Conservation (phyloP, 2,329 filamentous ascomycete species). For the Neofusicoccum sp. region DNA sequence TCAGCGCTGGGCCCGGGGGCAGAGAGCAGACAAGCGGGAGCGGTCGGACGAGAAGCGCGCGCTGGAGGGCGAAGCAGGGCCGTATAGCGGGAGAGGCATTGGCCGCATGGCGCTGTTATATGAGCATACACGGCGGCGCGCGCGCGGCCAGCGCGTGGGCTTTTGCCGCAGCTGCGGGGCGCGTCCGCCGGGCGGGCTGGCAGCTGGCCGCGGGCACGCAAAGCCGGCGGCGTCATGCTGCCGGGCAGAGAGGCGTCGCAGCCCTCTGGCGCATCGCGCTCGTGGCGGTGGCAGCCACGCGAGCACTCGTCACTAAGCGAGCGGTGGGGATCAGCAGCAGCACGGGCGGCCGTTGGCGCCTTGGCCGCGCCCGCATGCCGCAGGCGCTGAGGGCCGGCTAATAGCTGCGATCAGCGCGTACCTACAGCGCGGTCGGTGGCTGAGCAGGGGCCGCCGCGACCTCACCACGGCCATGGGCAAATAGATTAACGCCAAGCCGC, state of each 20-base stretch:
- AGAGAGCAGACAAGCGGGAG: not conserved
- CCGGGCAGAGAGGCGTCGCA: not conserved
- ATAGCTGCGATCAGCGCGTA: not conserved
- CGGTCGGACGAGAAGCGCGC: not conserved
- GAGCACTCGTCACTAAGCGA: slow-evolving; percentile 9
- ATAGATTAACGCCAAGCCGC: slow-evolving; percentile 29
- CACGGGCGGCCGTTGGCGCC: slow-evolving; percentile 2
- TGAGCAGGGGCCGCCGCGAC: slow-evolving; percentile 22
- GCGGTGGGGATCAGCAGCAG: slow-evolving; percentile 12
- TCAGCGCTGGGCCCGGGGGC: not conserved
- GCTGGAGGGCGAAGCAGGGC: not conserved
- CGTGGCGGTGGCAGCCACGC: slow-evolving; percentile 19
- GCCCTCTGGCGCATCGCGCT: not conserved
- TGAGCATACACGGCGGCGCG: not conserved
- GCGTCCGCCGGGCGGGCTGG: not conserved
- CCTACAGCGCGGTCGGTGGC: slow-evolving; percentile 11
- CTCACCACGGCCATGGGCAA: slow-evolving; percentile 15
- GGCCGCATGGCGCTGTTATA: not conserved
- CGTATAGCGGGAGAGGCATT: not conserved
- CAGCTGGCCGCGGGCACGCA: not conserved
- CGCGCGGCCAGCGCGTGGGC: not conserved
- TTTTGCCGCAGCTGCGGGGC: slow-evolving; percentile 9
- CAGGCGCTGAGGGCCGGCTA: not conserved
- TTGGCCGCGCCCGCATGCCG: not conserved
- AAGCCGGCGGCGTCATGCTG: slow-evolving; percentile 2